These are phyloP conservation scores for Solanum sejunctum DNA, from an alignment of 257 asterid species.

Conservation along the genomic window DNA sequence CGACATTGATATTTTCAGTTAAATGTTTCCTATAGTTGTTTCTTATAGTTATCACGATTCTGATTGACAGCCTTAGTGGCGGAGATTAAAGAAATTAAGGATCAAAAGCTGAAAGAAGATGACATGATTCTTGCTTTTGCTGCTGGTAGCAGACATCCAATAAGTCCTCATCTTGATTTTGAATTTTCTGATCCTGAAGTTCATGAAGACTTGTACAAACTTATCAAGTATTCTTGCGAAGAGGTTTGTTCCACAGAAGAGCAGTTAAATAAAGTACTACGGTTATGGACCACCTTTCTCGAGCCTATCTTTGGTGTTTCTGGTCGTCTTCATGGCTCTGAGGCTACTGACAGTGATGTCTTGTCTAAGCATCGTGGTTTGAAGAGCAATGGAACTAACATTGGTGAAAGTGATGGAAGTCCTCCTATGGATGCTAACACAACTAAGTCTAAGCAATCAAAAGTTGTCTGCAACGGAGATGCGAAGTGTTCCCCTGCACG, in stretches of 20 bases:
- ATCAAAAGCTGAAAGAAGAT: constrained; percentile 11
- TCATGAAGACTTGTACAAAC: constrained; percentile 8
- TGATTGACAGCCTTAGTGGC: constrained; percentile 6
- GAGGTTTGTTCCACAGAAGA: constrained; percentile 18
- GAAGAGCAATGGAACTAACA: constrained; percentile 22
- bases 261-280: constrained; percentile 12
- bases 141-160: constrained; percentile 14
- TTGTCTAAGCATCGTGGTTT: constrained; percentile 23
- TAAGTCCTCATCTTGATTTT: constrained; percentile 8
- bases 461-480: constrained; percentile 6
- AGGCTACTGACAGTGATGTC: constrained; percentile 30
- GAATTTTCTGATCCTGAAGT: constrained; percentile 6
- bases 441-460: constrained; percentile 4
- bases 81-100: constrained; percentile 16
- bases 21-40: neutral
- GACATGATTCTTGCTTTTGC: constrained; percentile 16
- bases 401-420: constrained; percentile 54
- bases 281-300: constrained; percentile 12
- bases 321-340: constrained; percentile 1
- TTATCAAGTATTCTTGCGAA: constrained; percentile 12
- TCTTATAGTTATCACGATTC: neutral
- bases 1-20: neutral
- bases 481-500: neutral
- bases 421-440: constrained; percentile 2
- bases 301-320: constrained; percentile 17